Percentiles rank a stretch among this genome's conserved stretches.
Conservation (phyloP, 1,284 basidiomycete species). For the Pisolithus thermaeus region DNA sequence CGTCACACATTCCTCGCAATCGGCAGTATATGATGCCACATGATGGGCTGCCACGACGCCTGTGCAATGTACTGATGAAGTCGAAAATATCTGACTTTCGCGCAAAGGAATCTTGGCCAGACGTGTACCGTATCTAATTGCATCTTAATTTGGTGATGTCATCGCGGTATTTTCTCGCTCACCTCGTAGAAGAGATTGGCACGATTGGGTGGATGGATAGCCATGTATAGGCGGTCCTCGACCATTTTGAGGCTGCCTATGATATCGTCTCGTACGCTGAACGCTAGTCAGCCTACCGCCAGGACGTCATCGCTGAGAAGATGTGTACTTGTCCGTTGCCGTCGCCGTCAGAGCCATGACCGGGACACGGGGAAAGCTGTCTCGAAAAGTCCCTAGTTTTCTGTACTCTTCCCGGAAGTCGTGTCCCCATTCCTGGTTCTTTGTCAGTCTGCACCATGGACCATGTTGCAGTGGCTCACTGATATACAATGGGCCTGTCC, state of each 20-base stretch:
- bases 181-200: conserved; percentile 80
- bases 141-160: neutral
- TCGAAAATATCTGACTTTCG: conserved; percentile 62
- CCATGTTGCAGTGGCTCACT: conserved; percentile 32
- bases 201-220: conserved; percentile 76
- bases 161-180: neutral
- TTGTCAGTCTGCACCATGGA: neutral
- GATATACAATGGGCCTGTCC: conserved; percentile 79
- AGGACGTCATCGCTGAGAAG: neutral
- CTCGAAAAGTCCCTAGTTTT: conserved; percentile 64
- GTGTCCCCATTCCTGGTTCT: conserved; percentile 76
- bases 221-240: conserved; percentile 49
- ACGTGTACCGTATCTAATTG: conserved; percentile 55
- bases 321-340: conserved; percentile 52
- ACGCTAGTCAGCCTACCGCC: conserved; percentile 3
- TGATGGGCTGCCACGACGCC: conserved; percentile 52
- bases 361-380: conserved; percentile 64
- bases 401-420: conserved; percentile 75
- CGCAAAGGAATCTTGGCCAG: conserved; percentile 40
- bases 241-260: conserved; percentile 58
- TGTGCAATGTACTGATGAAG: conserved; percentile 59
- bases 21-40: conserved; percentile 83
- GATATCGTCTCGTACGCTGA: conserved; percentile 70
- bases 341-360: conserved; percentile 84
- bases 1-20: conserved; percentile 59